Conservation (phyloP, 1,284 basidiomycete genomes). For the Cryptococcus sp. region DNA sequence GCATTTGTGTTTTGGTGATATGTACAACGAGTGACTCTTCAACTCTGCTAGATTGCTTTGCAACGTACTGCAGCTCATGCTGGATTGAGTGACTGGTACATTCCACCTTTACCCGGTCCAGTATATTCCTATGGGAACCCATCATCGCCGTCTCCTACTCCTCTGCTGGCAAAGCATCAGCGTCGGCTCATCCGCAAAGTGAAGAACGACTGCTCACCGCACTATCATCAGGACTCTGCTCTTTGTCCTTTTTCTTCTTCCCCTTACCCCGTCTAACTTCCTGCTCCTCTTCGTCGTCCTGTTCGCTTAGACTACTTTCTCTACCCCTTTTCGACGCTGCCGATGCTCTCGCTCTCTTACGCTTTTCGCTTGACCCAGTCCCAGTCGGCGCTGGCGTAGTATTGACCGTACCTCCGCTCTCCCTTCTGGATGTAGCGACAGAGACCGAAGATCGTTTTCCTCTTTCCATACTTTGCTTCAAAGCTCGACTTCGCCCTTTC, state of each 20-base stretch:
- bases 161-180: not conserved
- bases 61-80: too few species aligned
- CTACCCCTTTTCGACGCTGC: not conserved
- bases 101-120: too few species aligned
- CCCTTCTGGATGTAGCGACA: slow-evolving; percentile 1
- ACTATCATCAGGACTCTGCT: not conserved
- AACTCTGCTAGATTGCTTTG: too few species aligned
- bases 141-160: too few species aligned
- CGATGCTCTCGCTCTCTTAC: slow-evolving; percentile 1
- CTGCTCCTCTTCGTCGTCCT: slow-evolving; percentile 4
- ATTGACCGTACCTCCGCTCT: not conserved
- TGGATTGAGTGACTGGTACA: too few species aligned
- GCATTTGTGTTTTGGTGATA: too few species aligned
- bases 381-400: not conserved
- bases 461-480: not conserved
- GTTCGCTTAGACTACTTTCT: slow-evolving; percentile 9
- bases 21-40: too few species aligned
- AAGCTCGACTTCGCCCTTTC: not conserved
- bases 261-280: not conserved
- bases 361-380: not conserved
- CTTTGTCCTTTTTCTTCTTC: slow-evolving; percentile 3
- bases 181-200: not conserved
- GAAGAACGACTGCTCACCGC: not conserved
- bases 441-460: not conserved
- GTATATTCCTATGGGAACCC: too few species aligned